Evolutionary conservation across 169 alveolate species (phyloP), one percentile per base, ranked within the genome.

Genomic region (Toxoplasma gondii): DNA sequence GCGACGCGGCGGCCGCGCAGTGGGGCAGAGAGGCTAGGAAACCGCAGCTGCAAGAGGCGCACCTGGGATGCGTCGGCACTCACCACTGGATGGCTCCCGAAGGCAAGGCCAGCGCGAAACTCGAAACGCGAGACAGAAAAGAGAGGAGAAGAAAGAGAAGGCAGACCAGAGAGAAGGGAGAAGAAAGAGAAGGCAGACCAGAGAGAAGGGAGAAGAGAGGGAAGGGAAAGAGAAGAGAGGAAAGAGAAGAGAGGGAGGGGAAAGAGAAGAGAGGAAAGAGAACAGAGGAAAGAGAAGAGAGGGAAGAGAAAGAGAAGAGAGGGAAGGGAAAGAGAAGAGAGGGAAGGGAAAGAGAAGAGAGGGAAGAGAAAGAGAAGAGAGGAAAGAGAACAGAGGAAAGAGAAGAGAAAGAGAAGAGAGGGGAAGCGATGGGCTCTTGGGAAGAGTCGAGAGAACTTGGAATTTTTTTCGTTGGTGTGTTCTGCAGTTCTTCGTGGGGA

Each of bases 61-160:
- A 93, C 53, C 91, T 96, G 27, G 97, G 97, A 24, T 96, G 97
- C 54, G 95, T 97, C 27, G 98, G 98, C 0, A 97, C 98, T 0
- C 98, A 97, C 58, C 98, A 97, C 88, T 97, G 98, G 98, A 97
- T 97, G 98, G 98, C 98, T 0, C 98, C 98, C 0, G 98, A 97
- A 69, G 91, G 95, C 87, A 29, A 84, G 95, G 2, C 44, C 16
- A 4, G 95, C 9, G 88, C 95, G n/a, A 95, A 97, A 67, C 97
- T 19, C 7, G 31, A 1, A 31, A 31, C 38, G 64, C 31, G 64
- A 82, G n/a, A 82, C 2, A 36, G n/a, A 82, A 12, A 82, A 31
- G 69, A 67, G 67, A 67, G 39, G 34, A 82, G 88, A 31, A 24
- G 81, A 29, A 17, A 2, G 81, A 5, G 12, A 24, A 10, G 5